Evolutionary conservation across 192 early-diverging fungal genomes (phyloP), one percentile per base, ranked within the genome.

Genomic region (Backusella psychrophila): DNA sequence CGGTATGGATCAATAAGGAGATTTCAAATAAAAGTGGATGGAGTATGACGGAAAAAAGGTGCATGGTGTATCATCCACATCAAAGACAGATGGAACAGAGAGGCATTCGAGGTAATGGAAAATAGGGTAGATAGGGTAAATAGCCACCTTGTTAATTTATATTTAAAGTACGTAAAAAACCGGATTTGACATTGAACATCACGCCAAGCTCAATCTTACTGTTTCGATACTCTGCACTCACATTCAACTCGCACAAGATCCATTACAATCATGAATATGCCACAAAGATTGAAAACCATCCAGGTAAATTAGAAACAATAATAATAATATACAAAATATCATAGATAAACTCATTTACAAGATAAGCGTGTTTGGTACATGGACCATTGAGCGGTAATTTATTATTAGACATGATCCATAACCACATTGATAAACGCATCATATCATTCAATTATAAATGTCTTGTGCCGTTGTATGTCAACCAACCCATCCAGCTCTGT

Each of bases 1-100:
- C 95, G 85, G 93, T 95, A 35, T 88, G 85, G 75, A 73, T 93
- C n/a, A 83, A 88, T 17, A 91, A 89, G 75, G 78, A 87, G 26
- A 86, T 94, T 35, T 65, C 80, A 44, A 95, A 95, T 80, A 76
- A 86, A 39, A 26, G 73, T 7, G 94, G 94, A 0, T 82, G 80
- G 81, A 80, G 88, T 21, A 81, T 94, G 74, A 83, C 80, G 0
- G 95, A 97, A 77, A 81, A 82, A 3, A 84, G 94, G 34, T 86
- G 87, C 34, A 67, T 95, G 74, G 93, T 90, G 0, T 97, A 97
- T 75, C 83, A 85, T 80, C 76, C 81, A 34, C 72, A 78, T 17
- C 23, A 44, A 29, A 15, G 8, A 2, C 38, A 26, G 12, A 29
- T 26, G 6, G 38, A 23, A 29, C 21, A 21, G 17, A 33, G 41